Conservation (phyloP, 257 asterid species). For the Nicotiana sylvestris region DNA sequence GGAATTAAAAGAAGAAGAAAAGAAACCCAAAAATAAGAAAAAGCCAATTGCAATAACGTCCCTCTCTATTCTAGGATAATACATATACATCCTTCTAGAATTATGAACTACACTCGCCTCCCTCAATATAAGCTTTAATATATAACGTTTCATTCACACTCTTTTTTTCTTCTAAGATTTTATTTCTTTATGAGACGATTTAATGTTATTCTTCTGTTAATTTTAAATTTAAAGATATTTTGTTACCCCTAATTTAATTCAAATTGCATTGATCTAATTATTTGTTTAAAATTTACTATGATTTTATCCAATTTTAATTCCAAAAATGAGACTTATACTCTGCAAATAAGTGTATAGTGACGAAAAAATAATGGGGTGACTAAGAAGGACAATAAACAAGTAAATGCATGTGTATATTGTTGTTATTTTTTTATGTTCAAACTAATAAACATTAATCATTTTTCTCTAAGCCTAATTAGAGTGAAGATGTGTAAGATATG, state of each 20-base stretch:
- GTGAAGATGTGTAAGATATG: background rate
- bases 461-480: background rate
- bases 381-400: background rate
- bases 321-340: no score
- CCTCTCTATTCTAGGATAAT: background rate
- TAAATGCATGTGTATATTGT: no score
- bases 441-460: no score
- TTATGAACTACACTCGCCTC: background rate
- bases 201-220: background rate
- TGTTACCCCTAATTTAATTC: background rate
- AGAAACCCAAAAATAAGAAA: background rate
- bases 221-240: no score
- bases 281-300: no score
- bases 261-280: no score
- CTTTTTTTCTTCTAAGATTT: no score
- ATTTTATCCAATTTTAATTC: no score
- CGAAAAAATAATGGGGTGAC: background rate
- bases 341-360: no score
- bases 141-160: background rate
- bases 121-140: background rate
- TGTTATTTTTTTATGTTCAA: background rate
- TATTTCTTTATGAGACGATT: background rate
- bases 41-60: background rate
- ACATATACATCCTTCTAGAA: background rate
- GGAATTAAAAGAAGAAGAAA: background rate